Base-by-base conservation (phyloP, 495 filamentous ascomycete species). In the Cercophora sp. region DNA sequence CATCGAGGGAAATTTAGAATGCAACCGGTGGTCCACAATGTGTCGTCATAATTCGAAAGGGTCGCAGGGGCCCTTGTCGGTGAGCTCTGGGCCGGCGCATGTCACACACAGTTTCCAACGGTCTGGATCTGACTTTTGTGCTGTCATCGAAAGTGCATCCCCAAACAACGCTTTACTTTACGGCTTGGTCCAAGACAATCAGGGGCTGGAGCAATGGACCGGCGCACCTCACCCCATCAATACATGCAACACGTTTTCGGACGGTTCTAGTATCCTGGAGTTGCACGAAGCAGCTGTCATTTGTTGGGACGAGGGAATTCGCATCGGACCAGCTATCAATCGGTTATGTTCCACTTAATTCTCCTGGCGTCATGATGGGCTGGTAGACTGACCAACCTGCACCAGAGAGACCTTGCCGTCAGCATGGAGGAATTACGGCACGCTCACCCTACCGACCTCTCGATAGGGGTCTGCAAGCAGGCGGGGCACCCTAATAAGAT, bases 71-170 rank as follows among this genome's bases (percentile, higher is more conserved):
- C 46, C 52, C 26, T 19, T 36, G 37, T 22, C 10, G 15, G 19
- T 2, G 4, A 18, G 6, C 6, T 27, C 8, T 15, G 11, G 24
- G 52, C 23, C 34, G 46, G 37, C 27, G 27, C 37, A 40, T n/a
- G 48, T 51, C 18, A 26, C 48, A 46, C 48, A 18, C 5, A 29
- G 31, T 15, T 15, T 11, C 15, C 20, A 37, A 8, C 48, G 41
- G 46, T 42, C 18, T 20, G 51, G 56, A 61, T 61, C 59, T 55
- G 20, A 25, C 22, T 61, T 61, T 61, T 56, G 50, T 51, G 20
- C 51, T 53, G 56, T 48, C 36, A 61, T 61, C 59, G 59, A 37
- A n/a, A n/a, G n/a, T n/a, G n/a, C n/a, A n/a, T n/a, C n/a, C n/a
- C n/a, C n/a, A n/a, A n/a, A n/a, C n/a, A n/a, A n/a, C n/a, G n/a